A percentile compares a stretch with the other conserved stretches of the same genome.
These are phyloP conservation scores for Tetradesmus obliquus DNA, from an alignment of 139 green algal genomes.

Conservation along the genomic window DNA sequence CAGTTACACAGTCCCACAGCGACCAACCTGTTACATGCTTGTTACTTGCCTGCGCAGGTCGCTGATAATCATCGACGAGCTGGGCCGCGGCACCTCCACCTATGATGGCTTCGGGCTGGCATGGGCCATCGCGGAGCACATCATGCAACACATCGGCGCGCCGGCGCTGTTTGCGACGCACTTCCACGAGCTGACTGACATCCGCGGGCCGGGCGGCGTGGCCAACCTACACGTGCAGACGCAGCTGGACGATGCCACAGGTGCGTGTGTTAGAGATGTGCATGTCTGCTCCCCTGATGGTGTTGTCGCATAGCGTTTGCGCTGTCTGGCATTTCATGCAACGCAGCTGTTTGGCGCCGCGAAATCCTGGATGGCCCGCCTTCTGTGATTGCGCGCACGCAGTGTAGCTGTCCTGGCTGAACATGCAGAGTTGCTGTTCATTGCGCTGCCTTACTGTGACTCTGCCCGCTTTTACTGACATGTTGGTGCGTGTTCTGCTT, in stretches of 20 bases:
- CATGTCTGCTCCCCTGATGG: not conserved
- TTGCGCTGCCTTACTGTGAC: too few relatives aligned
- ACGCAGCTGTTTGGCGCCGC: too few relatives aligned
- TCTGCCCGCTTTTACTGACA: too few relatives aligned
- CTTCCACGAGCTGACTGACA: slow-evolving; percentile 97
- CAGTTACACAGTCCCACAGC: too few relatives aligned
- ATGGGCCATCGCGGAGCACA: slow-evolving; percentile 96
- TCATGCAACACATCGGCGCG: slow-evolving; percentile 80
- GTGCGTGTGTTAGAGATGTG: not conserved
- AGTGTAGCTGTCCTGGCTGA: too few relatives aligned
- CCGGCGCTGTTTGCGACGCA: slow-evolving; percentile 96
- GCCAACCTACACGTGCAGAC: slow-evolving; percentile 86
- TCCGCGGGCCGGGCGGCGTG: slow-evolving; percentile 76
- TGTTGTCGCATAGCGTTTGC: too few relatives aligned
- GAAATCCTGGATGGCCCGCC: too few relatives aligned
- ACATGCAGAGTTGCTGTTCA: too few relatives aligned
- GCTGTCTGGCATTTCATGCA: too few relatives aligned
- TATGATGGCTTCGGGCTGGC: slow-evolving; percentile 98
- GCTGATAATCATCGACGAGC: slow-evolving; percentile 98
- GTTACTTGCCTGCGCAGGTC: slow-evolving; percentile 42
- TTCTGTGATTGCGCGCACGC: too few relatives aligned
- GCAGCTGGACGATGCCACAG: slow-evolving; percentile 69
- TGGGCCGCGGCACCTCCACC: slow-evolving; percentile 95
- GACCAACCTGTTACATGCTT: too few relatives aligned
- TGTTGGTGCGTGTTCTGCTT: too few relatives aligned